phyloP scores from a whole-genome alignment of 2,329 filamentous ascomycete species.

The Phaeoacremonium minimum region DNA sequence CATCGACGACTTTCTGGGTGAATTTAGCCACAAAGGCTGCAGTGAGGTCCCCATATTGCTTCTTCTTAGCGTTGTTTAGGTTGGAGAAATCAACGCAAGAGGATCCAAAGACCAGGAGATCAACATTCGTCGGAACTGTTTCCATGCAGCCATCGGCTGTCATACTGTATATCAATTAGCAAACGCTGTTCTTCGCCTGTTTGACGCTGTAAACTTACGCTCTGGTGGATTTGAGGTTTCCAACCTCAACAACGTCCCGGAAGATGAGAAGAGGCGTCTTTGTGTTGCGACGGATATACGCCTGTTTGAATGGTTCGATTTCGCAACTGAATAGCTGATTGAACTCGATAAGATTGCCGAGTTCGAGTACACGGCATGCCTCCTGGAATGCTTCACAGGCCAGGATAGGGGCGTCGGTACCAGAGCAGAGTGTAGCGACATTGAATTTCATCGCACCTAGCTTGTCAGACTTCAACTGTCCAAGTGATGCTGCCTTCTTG shows the following conservation, averaged over 20 bases:
- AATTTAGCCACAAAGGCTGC: conserved; percentile 56
- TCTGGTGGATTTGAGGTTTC: conserved; percentile 23
- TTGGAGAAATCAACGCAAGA: conserved; percentile 72
- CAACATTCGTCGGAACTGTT: conserved; percentile 50
- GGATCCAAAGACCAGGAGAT: conserved; percentile 68
- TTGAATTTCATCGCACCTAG: no score
- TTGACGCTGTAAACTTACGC: conserved; percentile 35
- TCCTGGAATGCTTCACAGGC: conserved; percentile 55
- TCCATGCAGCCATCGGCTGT: conserved; percentile 63
- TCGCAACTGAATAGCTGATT: conserved; percentile 59
- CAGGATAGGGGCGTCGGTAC: conserved; percentile 70
- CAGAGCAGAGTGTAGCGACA: conserved; percentile 72
- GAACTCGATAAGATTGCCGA: conserved; percentile 32
- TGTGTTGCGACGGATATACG: conserved; percentile 60
- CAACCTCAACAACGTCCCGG: conserved; percentile 54
- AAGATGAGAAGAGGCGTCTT: conserved; percentile 47
- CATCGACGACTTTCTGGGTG: conserved; percentile 35
- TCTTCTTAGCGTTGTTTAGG: conserved; percentile 46
- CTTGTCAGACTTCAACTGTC: no score
- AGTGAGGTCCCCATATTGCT: conserved; percentile 54
- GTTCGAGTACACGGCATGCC: conserved; percentile 24
- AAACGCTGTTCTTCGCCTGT: neutral
- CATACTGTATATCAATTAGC: conserved; percentile 38
- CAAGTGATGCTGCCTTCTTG: no score
- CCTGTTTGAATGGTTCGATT: conserved; percentile 60